A percentile compares a stretch with the other conserved stretches of the same genome.
phyloP scores from a whole-genome alignment of 352 stramenopile species.

The Hyphochytrium catenoides region DNA sequence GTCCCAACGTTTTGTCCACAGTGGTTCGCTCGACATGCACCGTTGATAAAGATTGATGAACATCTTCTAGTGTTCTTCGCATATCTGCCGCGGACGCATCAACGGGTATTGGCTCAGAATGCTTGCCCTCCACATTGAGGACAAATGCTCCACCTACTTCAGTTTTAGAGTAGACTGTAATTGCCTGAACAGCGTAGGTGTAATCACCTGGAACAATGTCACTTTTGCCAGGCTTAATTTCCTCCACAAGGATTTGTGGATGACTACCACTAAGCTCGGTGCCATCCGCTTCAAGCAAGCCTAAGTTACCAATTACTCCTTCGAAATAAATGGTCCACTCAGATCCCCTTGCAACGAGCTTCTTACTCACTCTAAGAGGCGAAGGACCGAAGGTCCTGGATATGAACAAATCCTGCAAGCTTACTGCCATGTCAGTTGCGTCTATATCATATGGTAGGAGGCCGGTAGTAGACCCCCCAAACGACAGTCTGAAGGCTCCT shows the following conservation, averaged over 20 bases:
- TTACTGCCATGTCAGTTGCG: conserved; percentile 31
- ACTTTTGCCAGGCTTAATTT: conserved; percentile 39
- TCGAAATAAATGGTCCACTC: conserved; percentile 75
- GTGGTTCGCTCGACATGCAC: no score
- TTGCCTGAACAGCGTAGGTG: conserved; percentile 77
- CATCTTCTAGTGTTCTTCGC: conserved; percentile 37
- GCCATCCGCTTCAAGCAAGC: conserved; percentile 45
- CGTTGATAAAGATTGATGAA: no score
- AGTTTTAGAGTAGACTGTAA: conserved; percentile 32
- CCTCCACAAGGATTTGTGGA: conserved; percentile 39
- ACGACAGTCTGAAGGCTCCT: conserved; percentile 75
- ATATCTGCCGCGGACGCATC: conserved; percentile 52
- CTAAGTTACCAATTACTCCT: conserved; percentile 60
- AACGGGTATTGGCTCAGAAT: conserved; percentile 34
- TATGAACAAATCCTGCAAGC: conserved; percentile 44
- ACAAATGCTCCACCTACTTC: conserved; percentile 47
- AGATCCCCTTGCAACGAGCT: conserved; percentile 45
- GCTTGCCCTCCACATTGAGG: conserved; percentile 66
- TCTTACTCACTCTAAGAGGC: conserved; percentile 39
- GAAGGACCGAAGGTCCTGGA: conserved; percentile 35
- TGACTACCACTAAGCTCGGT: conserved; percentile 62
- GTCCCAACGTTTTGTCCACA: conserved; percentile 27
- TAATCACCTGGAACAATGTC: conserved; percentile 75
- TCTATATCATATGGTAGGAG: conserved; percentile 38
- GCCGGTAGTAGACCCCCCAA: conserved; percentile 46